These are phyloP conservation scores for Fagus crenata DNA, from an alignment of 306 rosid genomes.

Conservation along the genomic window DNA sequence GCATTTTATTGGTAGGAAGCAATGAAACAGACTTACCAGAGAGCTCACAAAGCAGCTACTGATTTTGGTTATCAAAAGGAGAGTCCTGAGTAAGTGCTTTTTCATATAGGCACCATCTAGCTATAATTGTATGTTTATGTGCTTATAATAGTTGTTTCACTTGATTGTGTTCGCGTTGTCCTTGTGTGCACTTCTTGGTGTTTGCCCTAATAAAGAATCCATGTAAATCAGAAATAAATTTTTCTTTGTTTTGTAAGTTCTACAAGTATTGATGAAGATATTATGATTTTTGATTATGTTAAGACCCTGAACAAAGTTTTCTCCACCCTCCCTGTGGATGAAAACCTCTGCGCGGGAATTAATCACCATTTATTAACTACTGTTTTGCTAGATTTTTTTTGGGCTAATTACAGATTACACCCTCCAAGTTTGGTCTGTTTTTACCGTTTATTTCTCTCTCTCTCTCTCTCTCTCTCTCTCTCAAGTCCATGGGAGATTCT, in stretches of 20 bases:
- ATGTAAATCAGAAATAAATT: background rate
- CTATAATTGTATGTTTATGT: background rate
- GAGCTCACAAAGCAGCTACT: conserved; percentile 79
- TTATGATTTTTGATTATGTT: background rate
- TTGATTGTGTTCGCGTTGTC: background rate
- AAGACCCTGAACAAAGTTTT: background rate
- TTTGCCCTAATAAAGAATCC: background rate
- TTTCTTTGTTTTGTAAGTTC: background rate
- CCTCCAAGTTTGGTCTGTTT: too few relatives aligned
- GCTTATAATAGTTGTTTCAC: background rate
- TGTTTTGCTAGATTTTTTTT: background rate
- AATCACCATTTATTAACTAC: background rate
- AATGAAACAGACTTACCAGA: conserved; percentile 91
- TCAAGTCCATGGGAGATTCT: too few relatives aligned
- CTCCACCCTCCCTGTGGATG: background rate
- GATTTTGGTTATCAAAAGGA: conserved; percentile 88
- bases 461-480: too few relatives aligned
- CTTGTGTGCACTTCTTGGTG: background rate
- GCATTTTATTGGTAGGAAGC: conserved; percentile 61
- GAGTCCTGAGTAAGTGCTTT: conserved; percentile 79
- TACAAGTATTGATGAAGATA: background rate
- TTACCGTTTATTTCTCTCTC: too few relatives aligned
- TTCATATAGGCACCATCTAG: conserved; percentile 9
- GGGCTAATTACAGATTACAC: too few relatives aligned
- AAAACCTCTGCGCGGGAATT: background rate